A percentile compares a stretch with the other conserved stretches of the same genome.
phyloP scores from a whole-genome alignment of 495 filamentous ascomycete species.

The Pyronema omphalodes region DNA sequence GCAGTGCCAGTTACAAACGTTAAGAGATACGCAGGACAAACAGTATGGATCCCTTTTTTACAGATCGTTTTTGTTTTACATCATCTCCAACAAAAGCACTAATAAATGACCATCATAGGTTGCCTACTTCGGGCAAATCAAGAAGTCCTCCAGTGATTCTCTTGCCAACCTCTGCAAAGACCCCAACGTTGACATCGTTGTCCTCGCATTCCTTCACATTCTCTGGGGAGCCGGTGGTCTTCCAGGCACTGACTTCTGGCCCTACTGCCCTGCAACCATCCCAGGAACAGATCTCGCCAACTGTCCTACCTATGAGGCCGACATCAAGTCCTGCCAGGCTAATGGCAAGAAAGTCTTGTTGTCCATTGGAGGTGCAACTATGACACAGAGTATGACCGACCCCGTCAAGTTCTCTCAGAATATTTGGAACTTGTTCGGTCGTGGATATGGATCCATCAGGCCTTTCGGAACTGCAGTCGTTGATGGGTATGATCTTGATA shows the following conservation, averaged over 20 bases:
- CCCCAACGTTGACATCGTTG: not conserved
- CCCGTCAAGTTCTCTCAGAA: slow-evolving; percentile 28
- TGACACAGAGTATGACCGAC: slow-evolving; percentile 25
- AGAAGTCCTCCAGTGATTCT: not conserved
- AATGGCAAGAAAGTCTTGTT: slow-evolving; percentile 30
- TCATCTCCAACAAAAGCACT: no score
- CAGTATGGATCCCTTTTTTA: no score
- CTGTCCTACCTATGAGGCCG: slow-evolving; percentile 27
- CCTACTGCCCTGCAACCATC: not conserved
- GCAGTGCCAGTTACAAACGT: no score
- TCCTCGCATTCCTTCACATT: slow-evolving; percentile 1
- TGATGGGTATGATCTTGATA: slow-evolving; percentile 34
- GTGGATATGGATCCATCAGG: slow-evolving; percentile 21
- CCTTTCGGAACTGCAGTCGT: slow-evolving; percentile 30
- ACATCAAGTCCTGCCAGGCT: slow-evolving; percentile 29
- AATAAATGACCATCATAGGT: not conserved
- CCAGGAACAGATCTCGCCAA: slow-evolving; percentile 14
- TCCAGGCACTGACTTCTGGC: not conserved
- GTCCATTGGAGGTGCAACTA: slow-evolving; percentile 27
- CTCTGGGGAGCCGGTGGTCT: not conserved
- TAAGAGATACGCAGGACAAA: no score
- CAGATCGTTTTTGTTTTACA: no score
- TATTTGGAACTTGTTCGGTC: slow-evolving; percentile 34
- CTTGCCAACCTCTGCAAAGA: slow-evolving; percentile 1
- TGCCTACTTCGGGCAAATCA: not conserved